Evolutionary conservation across 371 early-diverging fungal genomes (phyloP).

Genomic region (Rhizomucor miehei): DNA sequence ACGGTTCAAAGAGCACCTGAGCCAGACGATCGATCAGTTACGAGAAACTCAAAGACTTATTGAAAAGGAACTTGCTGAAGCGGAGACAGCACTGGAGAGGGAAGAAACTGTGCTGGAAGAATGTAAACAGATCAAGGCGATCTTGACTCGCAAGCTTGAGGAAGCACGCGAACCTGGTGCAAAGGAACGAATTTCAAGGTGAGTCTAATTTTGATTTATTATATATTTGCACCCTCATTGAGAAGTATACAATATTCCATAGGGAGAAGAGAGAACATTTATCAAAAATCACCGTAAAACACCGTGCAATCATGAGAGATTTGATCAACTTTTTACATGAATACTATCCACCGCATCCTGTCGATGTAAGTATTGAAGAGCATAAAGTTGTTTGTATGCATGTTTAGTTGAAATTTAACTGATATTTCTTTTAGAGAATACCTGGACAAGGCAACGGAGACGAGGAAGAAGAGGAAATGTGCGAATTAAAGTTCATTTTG

Average conservation of each 20-base stretch:
- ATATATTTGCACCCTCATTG: not conserved
- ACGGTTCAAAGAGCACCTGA: slow-evolving; percentile 24
- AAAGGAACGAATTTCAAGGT: slow-evolving; percentile 4
- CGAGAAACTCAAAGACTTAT: slow-evolving; percentile 10
- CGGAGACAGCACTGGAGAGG: slow-evolving; percentile 1
- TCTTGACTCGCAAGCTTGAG: slow-evolving; percentile 13
- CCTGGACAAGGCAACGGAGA: not conserved
- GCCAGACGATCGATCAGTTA: slow-evolving; percentile 14
- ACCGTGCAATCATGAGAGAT: slow-evolving; percentile 31
- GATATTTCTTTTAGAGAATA: not conserved
- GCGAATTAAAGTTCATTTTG: slow-evolving; percentile 30
- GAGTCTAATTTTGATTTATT: not conserved
- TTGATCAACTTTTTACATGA: slow-evolving; percentile 43
- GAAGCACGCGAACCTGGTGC: slow-evolving; percentile 7
- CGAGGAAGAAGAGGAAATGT: slow-evolving; percentile 18
- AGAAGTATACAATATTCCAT: not conserved
- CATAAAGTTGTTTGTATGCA: not conserved
- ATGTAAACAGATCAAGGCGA: slow-evolving; percentile 17
- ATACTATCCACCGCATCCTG: slow-evolving; percentile 43
- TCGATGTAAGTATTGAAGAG: slow-evolving; percentile 29
- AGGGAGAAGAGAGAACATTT: slow-evolving; percentile 7
- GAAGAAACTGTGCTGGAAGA: slow-evolving; percentile 20
- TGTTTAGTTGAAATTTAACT: too few species aligned
- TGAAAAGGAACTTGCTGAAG: slow-evolving; percentile 14
- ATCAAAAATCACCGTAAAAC: slow-evolving; percentile 7